Base-by-base conservation (phyloP, 23 red algal genomes). In the Porphyridium purpureum region DNA sequence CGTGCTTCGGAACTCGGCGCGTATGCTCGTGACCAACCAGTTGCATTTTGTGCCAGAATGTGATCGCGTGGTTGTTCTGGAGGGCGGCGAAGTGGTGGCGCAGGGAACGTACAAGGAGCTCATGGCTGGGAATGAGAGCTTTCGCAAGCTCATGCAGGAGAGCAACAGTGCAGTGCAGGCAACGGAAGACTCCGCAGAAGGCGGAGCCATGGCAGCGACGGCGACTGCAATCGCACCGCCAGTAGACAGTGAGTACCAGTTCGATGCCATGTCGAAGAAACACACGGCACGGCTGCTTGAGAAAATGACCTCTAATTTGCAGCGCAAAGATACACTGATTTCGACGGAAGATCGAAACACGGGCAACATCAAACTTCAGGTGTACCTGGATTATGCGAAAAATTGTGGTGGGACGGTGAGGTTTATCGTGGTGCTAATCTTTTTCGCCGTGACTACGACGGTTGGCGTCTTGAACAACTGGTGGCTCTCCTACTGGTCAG, bases 1-100 rank as follows among this genome's bases (percentile, higher is more conserved):
- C 17, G 56, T 78, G n/a, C 49, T 98, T 19, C 50, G 57, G 5
- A 50, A 76, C 0, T 50, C 58, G 33, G 64, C 82, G 19, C 52
- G 73, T 8, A 27, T 98, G 35, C 63, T 98, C 57, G 76, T 98
- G 22, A 98, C 90, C 34, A 85, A 98, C 57, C 90, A 98, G 30
- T 57, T 98, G 20, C 80, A 98, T 27, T 55, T 74, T 22, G 57
- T 85, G 25, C 56, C 90, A 7, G 59, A 80, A 8, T 82, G 75
- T 51, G 74, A 93, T 34, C 55, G 74, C 17, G 49, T 93, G 17
- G 33, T 81, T 4, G 64, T 74, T 24, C 30, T 93, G 33, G 69
- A 76, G 15, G 24, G 24, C 17, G 84, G 84, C 1, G 27, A 17
- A 23, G 52, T 93, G 25, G 50, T 34, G 21, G 31, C 33, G 15